phyloP scores from a whole-genome alignment of 805 yeast species.

The Zygosaccharomyces bailii region DNA sequence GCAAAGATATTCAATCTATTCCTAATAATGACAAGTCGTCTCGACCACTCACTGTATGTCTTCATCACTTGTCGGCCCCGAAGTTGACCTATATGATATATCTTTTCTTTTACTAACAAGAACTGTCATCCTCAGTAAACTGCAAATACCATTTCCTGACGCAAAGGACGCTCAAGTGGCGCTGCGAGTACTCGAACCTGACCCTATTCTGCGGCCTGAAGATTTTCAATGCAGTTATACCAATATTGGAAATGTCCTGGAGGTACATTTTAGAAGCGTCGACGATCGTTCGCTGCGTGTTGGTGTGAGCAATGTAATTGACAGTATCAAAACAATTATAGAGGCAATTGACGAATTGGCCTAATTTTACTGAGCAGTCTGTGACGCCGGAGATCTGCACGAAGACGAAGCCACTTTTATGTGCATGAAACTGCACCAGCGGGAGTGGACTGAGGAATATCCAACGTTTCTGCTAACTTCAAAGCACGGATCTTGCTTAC shows the following conservation, averaged over 20 bases:
- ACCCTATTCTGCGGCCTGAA: constrained; percentile 71
- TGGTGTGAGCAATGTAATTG: constrained; percentile 77
- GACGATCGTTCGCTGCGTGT: constrained; percentile 78
- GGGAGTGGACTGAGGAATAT: too few relatives aligned
- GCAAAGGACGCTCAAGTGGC: constrained; percentile 63
- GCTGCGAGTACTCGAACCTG: constrained; percentile 59
- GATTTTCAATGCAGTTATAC: constrained; percentile 54
- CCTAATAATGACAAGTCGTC: background rate
- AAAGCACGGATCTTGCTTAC: too few relatives aligned
- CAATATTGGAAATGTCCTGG: constrained; percentile 38
- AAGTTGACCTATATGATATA: background rate
- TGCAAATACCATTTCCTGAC: constrained; percentile 63
- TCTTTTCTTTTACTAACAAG: constrained; percentile 11
- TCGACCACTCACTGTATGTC: constrained; percentile 8
- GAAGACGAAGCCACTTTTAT: too few relatives aligned
- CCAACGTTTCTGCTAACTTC: too few relatives aligned
- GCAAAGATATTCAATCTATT: background rate
- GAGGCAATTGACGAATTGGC: constrained; percentile 68
- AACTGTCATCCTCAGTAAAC: constrained; percentile 29
- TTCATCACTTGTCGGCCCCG: background rate
- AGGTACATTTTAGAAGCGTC: constrained; percentile 52
- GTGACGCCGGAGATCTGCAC: too few relatives aligned
- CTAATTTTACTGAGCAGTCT: background rate
- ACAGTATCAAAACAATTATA: constrained; percentile 67
- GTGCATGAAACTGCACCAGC: too few relatives aligned